Conservation (phyloP, 805 yeast genomes). For the Priceomyces castillae region DNA sequence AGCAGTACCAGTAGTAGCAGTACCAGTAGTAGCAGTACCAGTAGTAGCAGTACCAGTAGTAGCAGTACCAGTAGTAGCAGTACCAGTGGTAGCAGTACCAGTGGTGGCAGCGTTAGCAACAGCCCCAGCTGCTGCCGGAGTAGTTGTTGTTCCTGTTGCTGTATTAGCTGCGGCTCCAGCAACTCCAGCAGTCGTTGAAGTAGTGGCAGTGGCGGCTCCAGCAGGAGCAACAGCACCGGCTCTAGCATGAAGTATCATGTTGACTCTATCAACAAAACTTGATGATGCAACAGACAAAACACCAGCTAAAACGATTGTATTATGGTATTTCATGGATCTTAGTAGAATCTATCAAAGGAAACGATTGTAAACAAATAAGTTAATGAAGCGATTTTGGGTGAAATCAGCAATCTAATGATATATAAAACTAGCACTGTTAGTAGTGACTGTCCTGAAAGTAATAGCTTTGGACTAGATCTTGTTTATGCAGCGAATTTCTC, state of each 20-base stretch:
- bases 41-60: constrained; percentile 18
- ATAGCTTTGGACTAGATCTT: too few species aligned
- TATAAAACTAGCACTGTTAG: too few species aligned
- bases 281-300: not conserved
- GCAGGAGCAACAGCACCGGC: constrained; percentile 8
- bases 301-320: not conserved
- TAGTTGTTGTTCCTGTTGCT: constrained; percentile 12
- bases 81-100: constrained; percentile 16
- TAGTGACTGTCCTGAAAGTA: too few species aligned
- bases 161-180: constrained; percentile 1
- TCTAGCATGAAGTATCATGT: not conserved
- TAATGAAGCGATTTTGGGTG: not conserved
- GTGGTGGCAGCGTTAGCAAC: constrained; percentile 14
- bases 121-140: constrained; percentile 15
- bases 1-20: constrained; percentile 14
- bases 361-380: not conserved
- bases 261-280: not conserved
- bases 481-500: not conserved
- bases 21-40: constrained; percentile 15
- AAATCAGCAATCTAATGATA: too few species aligned
- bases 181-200: constrained; percentile 9
- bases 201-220: constrained; percentile 9
- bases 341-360: not conserved
- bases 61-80: constrained; percentile 16
- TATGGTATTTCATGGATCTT: not conserved